phyloP scores from a whole-genome alignment of 2,329 filamentous ascomycete species.

The Pseudogymnoascus destructans region DNA sequence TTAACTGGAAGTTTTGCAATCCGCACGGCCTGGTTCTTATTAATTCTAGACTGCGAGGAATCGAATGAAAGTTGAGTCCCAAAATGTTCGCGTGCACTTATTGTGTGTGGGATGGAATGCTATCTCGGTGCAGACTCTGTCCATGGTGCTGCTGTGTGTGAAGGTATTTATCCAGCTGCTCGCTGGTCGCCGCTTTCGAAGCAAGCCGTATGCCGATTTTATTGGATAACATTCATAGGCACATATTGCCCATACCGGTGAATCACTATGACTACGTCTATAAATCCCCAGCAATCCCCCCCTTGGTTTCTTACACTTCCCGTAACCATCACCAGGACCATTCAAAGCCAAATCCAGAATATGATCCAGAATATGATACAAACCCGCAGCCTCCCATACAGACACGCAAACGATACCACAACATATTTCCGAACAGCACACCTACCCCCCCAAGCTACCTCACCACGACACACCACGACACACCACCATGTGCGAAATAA shows the following conservation, averaged over 20 bases:
- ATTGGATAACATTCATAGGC: background rate
- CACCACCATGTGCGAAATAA: conserved; percentile 7
- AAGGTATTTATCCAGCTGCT: background rate
- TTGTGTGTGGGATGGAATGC: background rate
- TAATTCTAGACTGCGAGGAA: background rate
- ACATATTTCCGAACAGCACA: background rate
- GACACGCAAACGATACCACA: background rate
- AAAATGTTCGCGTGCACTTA: background rate
- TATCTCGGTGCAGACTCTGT: background rate
- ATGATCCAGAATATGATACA: background rate
- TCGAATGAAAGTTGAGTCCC: background rate
- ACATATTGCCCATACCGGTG: background rate
- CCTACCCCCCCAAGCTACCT: background rate
- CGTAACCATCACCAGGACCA: background rate
- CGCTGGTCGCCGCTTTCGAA: background rate
- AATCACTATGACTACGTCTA: background rate
- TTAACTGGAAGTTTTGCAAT: background rate
- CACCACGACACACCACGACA: background rate
- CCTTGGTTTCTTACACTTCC: background rate
- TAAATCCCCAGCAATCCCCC: background rate
- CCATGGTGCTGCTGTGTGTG: background rate
- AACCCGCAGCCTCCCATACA: background rate
- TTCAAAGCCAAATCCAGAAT: background rate
- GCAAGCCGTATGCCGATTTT: background rate
- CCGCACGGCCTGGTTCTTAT: background rate